These are phyloP conservation scores for Chamaenerion angustifolium DNA, from an alignment of 345 rosid genomes.

Conservation along the genomic window DNA sequence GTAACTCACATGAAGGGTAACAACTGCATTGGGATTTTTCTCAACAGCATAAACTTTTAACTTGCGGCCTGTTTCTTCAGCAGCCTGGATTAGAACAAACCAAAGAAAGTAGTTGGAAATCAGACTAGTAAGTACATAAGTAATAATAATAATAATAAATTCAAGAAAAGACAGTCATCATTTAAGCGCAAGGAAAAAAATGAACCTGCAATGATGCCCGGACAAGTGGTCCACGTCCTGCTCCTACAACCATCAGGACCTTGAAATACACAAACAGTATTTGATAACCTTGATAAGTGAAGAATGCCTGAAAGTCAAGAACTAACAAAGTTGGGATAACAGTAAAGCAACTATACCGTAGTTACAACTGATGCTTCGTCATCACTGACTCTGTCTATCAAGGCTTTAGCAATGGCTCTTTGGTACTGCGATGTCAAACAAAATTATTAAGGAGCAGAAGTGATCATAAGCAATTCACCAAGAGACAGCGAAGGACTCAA, in stretches of 20 bases:
- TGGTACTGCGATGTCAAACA: slow-evolving; percentile 56
- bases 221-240: slow-evolving; percentile 98
- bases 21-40: slow-evolving; percentile 98
- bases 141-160: slow-evolving; percentile 4
- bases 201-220: slow-evolving; percentile 91
- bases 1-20: slow-evolving; percentile 86
- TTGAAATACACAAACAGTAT: slow-evolving; percentile 9
- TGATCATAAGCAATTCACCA: slow-evolving; percentile 3
- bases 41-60: slow-evolving; percentile 86
- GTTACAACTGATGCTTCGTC: slow-evolving; percentile 34
- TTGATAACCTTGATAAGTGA: background rate
- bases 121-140: slow-evolving; percentile 2
- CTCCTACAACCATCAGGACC: slow-evolving; percentile 99
- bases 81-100: slow-evolving; percentile 45
- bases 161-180: background rate
- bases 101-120: slow-evolving; percentile 4
- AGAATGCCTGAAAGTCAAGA: background rate
- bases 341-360: slow-evolving; percentile 36
- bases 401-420: slow-evolving; percentile 73
- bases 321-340: background rate
- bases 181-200: slow-evolving; percentile 8
- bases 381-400: slow-evolving; percentile 77
- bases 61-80: slow-evolving; percentile 84
- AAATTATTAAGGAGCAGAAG: slow-evolving; percentile 1
- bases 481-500: background rate